Evolutionary conservation across 129 eudicot genomes (phyloP), one percentile per base, ranked within the genome.

Genomic region (Tanacetum coccineum): DNA sequence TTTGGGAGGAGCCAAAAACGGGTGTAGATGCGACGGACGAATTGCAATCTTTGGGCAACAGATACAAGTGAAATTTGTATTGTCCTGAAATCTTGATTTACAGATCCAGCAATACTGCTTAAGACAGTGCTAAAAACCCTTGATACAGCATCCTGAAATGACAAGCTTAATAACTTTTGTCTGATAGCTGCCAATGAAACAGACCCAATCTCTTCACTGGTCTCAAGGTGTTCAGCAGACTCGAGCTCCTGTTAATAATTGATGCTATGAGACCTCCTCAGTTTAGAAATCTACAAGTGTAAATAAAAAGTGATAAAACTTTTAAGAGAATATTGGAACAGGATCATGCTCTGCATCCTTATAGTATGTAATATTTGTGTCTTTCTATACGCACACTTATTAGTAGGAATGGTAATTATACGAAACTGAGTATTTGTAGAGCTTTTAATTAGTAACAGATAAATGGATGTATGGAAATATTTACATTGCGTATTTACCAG

Each of bases 141-240:
- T 81, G 81, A 84, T 65, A 88, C 84, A 9, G 96, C 90, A 60
- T 75, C 79, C 78, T 88, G 98, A 82, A 93, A 88, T 70, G 98
- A 81, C 58, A 50, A 76, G 66, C 86, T 84, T 73, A 73, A 72
- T 62, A 93, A 70, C 60, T 84, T 93, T n/a, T 77, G 81, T 64
- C 55, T 82, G 61, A 93, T 75, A 54, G 76, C 39, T 59, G 79
- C 66, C 25, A 88, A 76, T 64, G 91, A 68, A 70, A 93, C 80
- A 8, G 89, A 68, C 51, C 87, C 91, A 48, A 86, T 73, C 17
- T 67, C 77, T 71, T 82, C 96, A 76, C 84, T 55, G 15, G 73
- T 68, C 55, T 76, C 80, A 13, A 80, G 58, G 60, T 76, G 75
- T 74, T 83, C 96, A 52, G 48, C 72, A 36, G 25, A 60, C 73